A percentile compares a stretch with the other conserved stretches of the same genome.
Evolutionary conservation across 2,329 filamentous ascomycete species (phyloP).

Genomic region (Phialophora verrucosa): DNA sequence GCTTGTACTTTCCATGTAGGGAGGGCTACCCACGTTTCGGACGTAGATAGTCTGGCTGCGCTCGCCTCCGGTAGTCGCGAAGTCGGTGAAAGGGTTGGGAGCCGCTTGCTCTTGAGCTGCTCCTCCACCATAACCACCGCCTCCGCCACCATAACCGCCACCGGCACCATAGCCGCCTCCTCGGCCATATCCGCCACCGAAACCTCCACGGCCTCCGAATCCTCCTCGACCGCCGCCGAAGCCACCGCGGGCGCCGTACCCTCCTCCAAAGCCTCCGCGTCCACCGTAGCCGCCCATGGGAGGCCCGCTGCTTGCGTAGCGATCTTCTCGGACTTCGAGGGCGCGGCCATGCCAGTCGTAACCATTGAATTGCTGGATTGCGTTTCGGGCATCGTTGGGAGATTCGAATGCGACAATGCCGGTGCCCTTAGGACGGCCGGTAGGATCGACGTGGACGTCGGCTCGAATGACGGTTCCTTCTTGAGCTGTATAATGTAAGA

Average conservation of each 20-base stretch:
- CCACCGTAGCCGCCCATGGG: slow-evolving; percentile 49
- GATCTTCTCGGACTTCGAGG: slow-evolving; percentile 94
- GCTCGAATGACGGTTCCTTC: slow-evolving; percentile 86
- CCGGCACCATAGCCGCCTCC: slow-evolving; percentile 46
- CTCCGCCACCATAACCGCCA: slow-evolving; percentile 21
- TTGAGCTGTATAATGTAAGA: slow-evolving; percentile 46
- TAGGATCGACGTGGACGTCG: slow-evolving; percentile 89
- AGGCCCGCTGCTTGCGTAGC: slow-evolving; percentile 70
- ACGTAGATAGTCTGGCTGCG: slow-evolving; percentile 87
- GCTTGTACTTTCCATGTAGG: background rate
- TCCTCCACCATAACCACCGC: slow-evolving; percentile 43
- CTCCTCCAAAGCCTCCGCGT: slow-evolving; percentile 53
- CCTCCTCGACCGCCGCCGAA: slow-evolving; percentile 51
- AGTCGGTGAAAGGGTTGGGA: slow-evolving; percentile 92
- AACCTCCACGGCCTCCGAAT: slow-evolving; percentile 43
- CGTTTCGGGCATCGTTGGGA: slow-evolving; percentile 90
- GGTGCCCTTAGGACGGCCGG: slow-evolving; percentile 93
- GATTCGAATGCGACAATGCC: slow-evolving; percentile 97
- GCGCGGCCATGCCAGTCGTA: slow-evolving; percentile 97
- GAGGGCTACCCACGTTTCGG: slow-evolving; percentile 78
- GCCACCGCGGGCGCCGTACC: slow-evolving; percentile 61
- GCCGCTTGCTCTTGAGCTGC: slow-evolving; percentile 51
- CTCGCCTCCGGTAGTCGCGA: slow-evolving; percentile 84
- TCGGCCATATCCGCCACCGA: slow-evolving; percentile 29
- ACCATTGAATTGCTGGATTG: slow-evolving; percentile 96